phyloP scores from a whole-genome alignment of 148 eudicot species.

The Tetragonia tetragonoides region DNA sequence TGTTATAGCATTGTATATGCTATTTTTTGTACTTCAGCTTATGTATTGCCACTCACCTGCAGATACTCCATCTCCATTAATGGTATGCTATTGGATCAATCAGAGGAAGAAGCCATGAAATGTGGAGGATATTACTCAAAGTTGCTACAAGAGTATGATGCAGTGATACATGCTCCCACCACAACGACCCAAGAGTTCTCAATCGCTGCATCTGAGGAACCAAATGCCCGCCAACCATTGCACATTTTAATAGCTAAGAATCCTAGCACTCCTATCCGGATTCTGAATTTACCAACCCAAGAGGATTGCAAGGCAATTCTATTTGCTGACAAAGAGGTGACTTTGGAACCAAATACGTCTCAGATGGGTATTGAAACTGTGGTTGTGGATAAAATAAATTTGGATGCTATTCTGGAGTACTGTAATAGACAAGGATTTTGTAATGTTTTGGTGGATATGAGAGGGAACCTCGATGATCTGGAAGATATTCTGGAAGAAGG shows the following conservation, averaged over 20 bases:
- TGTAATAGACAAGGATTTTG: conserved; percentile 60
- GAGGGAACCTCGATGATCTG: conserved; percentile 45
- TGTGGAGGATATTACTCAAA: conserved; percentile 82
- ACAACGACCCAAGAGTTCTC: conserved; percentile 30
- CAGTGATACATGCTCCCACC: conserved; percentile 56
- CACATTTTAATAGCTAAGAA: conserved; percentile 56
- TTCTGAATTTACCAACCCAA: conserved; percentile 34
- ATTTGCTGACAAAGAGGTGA: conserved; percentile 50
- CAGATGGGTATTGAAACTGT: conserved; percentile 59
- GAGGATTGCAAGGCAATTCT: conserved; percentile 46
- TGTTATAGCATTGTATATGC: background rate
- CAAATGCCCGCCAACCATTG: conserved; percentile 79
- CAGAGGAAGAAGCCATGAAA: conserved; percentile 48
- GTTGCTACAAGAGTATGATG: conserved; percentile 80
- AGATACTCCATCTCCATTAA: conserved; percentile 75
- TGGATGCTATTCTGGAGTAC: conserved; percentile 61
- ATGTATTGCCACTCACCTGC: conserved; percentile 22
- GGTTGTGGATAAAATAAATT: conserved; percentile 45
- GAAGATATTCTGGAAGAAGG: conserved; percentile 67
- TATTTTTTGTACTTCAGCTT: background rate
- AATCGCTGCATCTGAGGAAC: conserved; percentile 58
- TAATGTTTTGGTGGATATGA: conserved; percentile 75
- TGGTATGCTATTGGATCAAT: conserved; percentile 50
- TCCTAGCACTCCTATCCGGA: conserved; percentile 33
- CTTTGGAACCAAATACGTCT: conserved; percentile 31